Evolutionary conservation across 1,139 yeast species (phyloP).

Genomic region (Protomyces macrosporus): DNA sequence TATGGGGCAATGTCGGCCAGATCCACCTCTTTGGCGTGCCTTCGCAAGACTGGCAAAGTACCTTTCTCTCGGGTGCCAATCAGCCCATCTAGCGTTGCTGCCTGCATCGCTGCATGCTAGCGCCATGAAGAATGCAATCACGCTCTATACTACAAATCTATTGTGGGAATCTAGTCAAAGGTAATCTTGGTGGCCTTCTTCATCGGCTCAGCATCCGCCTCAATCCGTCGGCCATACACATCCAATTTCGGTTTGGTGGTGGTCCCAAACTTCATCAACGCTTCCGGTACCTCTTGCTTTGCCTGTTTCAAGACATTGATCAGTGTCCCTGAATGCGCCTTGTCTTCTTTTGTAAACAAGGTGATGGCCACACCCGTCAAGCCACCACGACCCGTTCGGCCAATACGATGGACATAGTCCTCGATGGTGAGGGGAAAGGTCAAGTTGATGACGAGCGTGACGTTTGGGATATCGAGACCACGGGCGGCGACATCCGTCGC

Average conservation of each 20-base stretch:
- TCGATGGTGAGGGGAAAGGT: constrained; percentile 97
- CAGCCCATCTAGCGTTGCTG: constrained; percentile 2
- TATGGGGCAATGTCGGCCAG: constrained; percentile 5
- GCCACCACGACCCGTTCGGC: constrained; percentile 99
- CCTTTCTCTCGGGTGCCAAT: constrained; percentile 16
- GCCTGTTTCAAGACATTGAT: constrained; percentile 91
- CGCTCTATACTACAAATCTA: background rate
- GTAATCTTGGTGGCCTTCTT: constrained; percentile 32
- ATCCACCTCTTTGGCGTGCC: constrained; percentile 16
- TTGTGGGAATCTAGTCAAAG: constrained; percentile 28
- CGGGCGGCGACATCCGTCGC: constrained; percentile 99
- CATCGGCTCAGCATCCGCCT: constrained; percentile 25
- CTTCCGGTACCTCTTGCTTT: constrained; percentile 95
- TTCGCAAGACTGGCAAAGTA: constrained; percentile 10
- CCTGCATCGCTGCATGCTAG: background rate
- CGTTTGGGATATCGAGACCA: constrained; percentile 96
- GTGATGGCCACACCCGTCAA: constrained; percentile 92
- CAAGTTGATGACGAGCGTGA: constrained; percentile 87
- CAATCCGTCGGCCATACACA: constrained; percentile 25
- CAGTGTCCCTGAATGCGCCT: constrained; percentile 91
- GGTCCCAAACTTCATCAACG: constrained; percentile 87
- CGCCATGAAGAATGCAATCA: background rate
- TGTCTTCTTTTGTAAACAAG: constrained; percentile 91
- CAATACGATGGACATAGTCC: constrained; percentile 96
- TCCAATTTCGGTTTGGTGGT: constrained; percentile 58